phyloP scores from a whole-genome alignment of 352 stramenopile genomes.

The Phytophthora chlamydospora region DNA sequence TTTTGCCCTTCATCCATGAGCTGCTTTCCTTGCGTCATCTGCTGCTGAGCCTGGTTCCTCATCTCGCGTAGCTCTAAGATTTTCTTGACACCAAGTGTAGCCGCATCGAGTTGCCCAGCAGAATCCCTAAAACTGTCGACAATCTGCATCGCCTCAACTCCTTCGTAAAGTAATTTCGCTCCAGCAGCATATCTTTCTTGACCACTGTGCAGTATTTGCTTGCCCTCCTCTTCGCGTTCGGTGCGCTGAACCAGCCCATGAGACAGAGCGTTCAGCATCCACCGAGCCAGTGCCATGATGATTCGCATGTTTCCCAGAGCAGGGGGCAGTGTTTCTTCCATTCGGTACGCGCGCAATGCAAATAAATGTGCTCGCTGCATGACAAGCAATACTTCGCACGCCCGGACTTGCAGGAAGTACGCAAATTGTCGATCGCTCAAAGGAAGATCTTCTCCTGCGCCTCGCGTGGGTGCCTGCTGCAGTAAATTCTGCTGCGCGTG shows the following conservation, averaged over 20 bases:
- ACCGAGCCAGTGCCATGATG: slow-evolving; percentile 66
- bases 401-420: slow-evolving; percentile 83
- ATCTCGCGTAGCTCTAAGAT: slow-evolving; percentile 58
- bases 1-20: slow-evolving; percentile 49
- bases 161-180: slow-evolving; percentile 59
- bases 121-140: slow-evolving; percentile 57
- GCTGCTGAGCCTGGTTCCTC: slow-evolving; percentile 51
- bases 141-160: slow-evolving; percentile 37
- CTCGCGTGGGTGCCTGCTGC: slow-evolving; percentile 15
- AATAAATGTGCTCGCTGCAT: slow-evolving; percentile 72
- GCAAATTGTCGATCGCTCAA: slow-evolving; percentile 76
- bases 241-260: slow-evolving; percentile 74
- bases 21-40: slow-evolving; percentile 37
- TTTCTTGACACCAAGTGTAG: slow-evolving; percentile 63
- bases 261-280: slow-evolving; percentile 68
- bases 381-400: slow-evolving; percentile 63
- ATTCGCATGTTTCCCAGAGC: slow-evolving; percentile 47
- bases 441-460: slow-evolving; percentile 31
- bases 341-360: slow-evolving; percentile 53
- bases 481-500: slow-evolving; percentile 16
- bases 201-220: slow-evolving; percentile 61
- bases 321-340: slow-evolving; percentile 34
- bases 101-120: slow-evolving; percentile 55
- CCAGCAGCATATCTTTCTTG: slow-evolving; percentile 59
- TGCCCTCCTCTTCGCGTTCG: slow-evolving; percentile 69